Conservation (phyloP, 176 grass and related monocot species). For the Carex littledalei region DNA sequence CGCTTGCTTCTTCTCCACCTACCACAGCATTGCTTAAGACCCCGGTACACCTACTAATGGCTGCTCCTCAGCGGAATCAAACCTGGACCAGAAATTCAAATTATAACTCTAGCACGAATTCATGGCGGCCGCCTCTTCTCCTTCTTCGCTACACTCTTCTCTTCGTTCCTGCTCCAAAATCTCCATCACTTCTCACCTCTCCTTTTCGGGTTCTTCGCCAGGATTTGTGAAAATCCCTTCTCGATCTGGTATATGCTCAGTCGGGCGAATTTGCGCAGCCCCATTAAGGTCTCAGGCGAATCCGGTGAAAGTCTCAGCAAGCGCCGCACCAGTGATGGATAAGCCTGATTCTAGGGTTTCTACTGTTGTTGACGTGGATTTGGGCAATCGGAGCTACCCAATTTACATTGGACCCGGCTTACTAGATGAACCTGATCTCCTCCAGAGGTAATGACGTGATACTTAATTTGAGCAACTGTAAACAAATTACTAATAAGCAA, state of each 20-base stretch:
- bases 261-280: not conserved
- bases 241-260: not conserved
- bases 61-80: slow-evolving; percentile 11
- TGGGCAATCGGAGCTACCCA: slow-evolving; percentile 91
- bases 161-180: not conserved
- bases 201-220: slow-evolving; percentile 9
- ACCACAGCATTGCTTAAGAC: slow-evolving; percentile 15
- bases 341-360: slow-evolving; percentile 63
- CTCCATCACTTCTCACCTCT: not conserved
- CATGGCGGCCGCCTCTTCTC: slow-evolving; percentile 2
- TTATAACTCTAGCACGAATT: not conserved
- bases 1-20: slow-evolving; percentile 15
- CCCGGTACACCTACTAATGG: not conserved
- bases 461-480: not conserved
- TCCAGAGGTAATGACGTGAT: slow-evolving; percentile 59
- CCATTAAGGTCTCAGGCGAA: not conserved
- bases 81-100: not conserved
- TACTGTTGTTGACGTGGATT: slow-evolving; percentile 73
- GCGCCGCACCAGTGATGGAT: slow-evolving; percentile 46
- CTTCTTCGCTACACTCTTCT: slow-evolving; percentile 16
- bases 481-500: not conserved
- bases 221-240: slow-evolving; percentile 7
- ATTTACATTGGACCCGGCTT: slow-evolving; percentile 88
- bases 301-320: slow-evolving; percentile 25
- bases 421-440: slow-evolving; percentile 69